A percentile compares a stretch with the other conserved stretches of the same genome.
phyloP scores from a whole-genome alignment of 2,329 filamentous ascomycete genomes.

The Curvularia sp. region DNA sequence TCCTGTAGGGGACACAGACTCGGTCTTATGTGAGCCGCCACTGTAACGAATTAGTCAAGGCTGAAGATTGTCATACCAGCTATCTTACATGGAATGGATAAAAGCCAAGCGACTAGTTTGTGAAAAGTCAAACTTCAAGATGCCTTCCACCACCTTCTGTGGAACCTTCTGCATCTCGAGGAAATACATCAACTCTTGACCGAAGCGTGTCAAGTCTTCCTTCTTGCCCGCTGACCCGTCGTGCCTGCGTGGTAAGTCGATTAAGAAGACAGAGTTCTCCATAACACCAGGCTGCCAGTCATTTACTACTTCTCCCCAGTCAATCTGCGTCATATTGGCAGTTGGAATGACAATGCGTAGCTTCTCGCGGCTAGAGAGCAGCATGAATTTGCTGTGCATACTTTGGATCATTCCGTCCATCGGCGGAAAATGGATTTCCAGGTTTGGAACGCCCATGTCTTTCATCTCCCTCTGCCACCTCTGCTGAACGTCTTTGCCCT shows the following conservation, averaged over 20 bases:
- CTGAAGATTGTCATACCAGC: neutral
- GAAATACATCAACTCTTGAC: slow-evolving; percentile 74
- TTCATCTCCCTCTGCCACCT: slow-evolving; percentile 37
- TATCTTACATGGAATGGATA: slow-evolving; percentile 80
- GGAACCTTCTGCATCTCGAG: slow-evolving; percentile 71
- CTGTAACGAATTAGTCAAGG: slow-evolving; percentile 24
- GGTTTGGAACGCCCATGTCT: slow-evolving; percentile 53
- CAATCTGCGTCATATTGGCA: slow-evolving; percentile 82
- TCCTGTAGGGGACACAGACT: slow-evolving; percentile 64
- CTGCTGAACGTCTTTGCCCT: slow-evolving; percentile 49
- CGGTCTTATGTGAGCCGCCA: slow-evolving; percentile 44
- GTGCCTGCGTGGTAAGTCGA: slow-evolving; percentile 76
- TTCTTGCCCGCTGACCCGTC: slow-evolving; percentile 32
- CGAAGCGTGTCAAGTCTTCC: slow-evolving; percentile 63
- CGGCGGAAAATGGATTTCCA: slow-evolving; percentile 78
- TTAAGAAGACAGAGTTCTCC: slow-evolving; percentile 75
- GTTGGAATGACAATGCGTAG: slow-evolving; percentile 84
- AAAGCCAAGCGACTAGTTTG: slow-evolving; percentile 76
- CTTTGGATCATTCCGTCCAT: slow-evolving; percentile 74
- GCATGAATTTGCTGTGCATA: slow-evolving; percentile 95
- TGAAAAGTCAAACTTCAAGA: slow-evolving; percentile 82
- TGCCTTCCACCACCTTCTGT: slow-evolving; percentile 68
- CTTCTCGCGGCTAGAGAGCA: slow-evolving; percentile 78
- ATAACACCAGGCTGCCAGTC: slow-evolving; percentile 46
- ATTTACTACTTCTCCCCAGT: slow-evolving; percentile 83